Conservation (phyloP, 345 rosid genomes). For the Rhodamnia argentea region DNA sequence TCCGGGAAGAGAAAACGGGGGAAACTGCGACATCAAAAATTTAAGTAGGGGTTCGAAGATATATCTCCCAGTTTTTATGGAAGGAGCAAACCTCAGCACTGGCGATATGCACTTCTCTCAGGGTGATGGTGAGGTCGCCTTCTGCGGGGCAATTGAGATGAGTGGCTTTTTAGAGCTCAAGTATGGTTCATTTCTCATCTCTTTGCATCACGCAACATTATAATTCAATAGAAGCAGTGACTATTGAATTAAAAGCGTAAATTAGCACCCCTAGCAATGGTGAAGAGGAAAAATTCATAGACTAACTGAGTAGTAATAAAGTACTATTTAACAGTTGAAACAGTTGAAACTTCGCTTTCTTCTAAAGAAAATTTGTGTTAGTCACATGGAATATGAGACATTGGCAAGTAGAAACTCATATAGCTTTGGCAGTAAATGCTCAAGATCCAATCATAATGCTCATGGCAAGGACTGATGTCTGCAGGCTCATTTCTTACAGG, state of each 20-base stretch:
- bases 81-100: constrained; percentile 81
- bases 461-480: neutral
- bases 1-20: constrained; percentile 97
- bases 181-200: constrained; percentile 16
- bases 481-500: neutral
- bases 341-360: neutral
- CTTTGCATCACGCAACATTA: neutral
- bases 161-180: constrained; percentile 91
- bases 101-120: constrained; percentile 99
- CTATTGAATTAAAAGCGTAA: neutral
- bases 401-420: neutral
- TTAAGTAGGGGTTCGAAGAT: constrained; percentile 79
- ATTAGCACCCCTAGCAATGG: neutral
- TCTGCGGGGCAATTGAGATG: constrained; percentile 96
- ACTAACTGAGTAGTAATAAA: neutral
- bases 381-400: neutral
- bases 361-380: neutral
- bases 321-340: neutral
- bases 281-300: neutral
- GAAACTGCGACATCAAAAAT: constrained; percentile 91
- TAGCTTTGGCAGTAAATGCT: neutral
- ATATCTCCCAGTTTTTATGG: constrained; percentile 83
- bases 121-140: constrained; percentile 91
- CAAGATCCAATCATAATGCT: neutral
- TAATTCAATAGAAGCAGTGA: neutral